phyloP scores from a whole-genome alignment of 2,329 filamentous ascomycete species.

The Xylariaceae sp. region DNA sequence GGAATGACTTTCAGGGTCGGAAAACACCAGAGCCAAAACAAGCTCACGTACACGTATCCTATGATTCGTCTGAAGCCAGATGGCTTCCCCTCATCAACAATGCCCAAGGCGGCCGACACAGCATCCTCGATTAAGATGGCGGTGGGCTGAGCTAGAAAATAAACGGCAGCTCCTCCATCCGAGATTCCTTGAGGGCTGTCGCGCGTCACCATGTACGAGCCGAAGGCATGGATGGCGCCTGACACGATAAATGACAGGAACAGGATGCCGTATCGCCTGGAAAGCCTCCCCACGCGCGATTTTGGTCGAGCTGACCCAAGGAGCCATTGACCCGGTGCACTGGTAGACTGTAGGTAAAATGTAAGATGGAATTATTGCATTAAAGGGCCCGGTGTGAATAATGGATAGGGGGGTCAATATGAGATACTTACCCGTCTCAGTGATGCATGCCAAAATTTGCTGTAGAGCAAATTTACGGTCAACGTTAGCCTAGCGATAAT shows the following conservation, averaged over 20 bases:
- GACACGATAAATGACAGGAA: neutral
- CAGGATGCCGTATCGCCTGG: neutral
- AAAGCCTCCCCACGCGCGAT: neutral
- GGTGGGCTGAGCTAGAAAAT: neutral
- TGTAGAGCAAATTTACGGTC: neutral
- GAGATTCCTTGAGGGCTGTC: neutral
- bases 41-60: neutral
- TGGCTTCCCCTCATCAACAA: neutral
- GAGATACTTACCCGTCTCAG: neutral
- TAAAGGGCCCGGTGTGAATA: neutral
- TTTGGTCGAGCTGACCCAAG: neutral
- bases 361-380: neutral
- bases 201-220: neutral
- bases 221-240: neutral
- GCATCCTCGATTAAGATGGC: conserved; percentile 1
- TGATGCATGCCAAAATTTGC: conserved; percentile 1
- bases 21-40: conserved; percentile 1
- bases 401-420: too few species aligned
- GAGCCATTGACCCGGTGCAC: neutral
- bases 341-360: neutral
- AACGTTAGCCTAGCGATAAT: neutral
- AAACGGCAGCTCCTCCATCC: neutral
- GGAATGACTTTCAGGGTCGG: conserved; percentile 1
- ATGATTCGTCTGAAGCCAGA: neutral
- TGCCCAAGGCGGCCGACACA: neutral